These are phyloP conservation scores for Mycogone perniciosa DNA, from an alignment of 2,329 filamentous ascomycete species.

Conservation along the genomic window DNA sequence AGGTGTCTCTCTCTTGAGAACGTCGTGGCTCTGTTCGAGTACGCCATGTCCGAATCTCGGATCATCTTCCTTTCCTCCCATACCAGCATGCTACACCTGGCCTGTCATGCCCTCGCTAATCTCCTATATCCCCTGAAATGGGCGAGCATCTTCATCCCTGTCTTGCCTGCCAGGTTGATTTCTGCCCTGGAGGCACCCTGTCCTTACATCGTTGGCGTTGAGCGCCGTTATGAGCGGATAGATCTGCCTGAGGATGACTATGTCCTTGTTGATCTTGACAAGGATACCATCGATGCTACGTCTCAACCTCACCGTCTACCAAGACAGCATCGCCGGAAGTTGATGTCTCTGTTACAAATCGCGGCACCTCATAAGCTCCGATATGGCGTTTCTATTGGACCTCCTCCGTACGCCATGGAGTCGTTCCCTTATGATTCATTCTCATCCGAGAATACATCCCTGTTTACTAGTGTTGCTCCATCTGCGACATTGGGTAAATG, in stretches of 20 bases:
- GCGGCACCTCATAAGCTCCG: constrained; percentile 85
- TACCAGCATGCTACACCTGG: constrained; percentile 91
- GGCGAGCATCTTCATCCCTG: constrained; percentile 89
- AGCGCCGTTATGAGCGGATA: constrained; percentile 80
- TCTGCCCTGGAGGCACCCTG: constrained; percentile 92
- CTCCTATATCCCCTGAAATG: constrained; percentile 87
- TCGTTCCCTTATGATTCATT: constrained; percentile 88
- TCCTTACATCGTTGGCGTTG: constrained; percentile 94
- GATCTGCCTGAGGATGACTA: constrained; percentile 92
- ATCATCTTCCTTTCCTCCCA: constrained; percentile 96
- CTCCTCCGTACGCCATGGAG: constrained; percentile 88
- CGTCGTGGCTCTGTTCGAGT: constrained; percentile 88
- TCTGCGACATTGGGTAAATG: constrained; percentile 74
- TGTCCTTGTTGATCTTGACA: constrained; percentile 88
- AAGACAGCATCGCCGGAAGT: constrained; percentile 81
- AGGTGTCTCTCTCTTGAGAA: constrained; percentile 84
- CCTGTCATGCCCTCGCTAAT: constrained; percentile 78
- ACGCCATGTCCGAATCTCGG: constrained; percentile 83
- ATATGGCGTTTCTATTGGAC: constrained; percentile 79
- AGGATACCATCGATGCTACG: constrained; percentile 83
- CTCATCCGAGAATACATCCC: constrained; percentile 73
- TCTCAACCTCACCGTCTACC: constrained; percentile 71
- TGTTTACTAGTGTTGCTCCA: constrained; percentile 68
- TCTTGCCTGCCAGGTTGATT: constrained; percentile 79
- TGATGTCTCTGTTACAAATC: constrained; percentile 78